Conservation (phyloP, 1,139 yeast genomes). For the Starmera stellimalicola region DNA sequence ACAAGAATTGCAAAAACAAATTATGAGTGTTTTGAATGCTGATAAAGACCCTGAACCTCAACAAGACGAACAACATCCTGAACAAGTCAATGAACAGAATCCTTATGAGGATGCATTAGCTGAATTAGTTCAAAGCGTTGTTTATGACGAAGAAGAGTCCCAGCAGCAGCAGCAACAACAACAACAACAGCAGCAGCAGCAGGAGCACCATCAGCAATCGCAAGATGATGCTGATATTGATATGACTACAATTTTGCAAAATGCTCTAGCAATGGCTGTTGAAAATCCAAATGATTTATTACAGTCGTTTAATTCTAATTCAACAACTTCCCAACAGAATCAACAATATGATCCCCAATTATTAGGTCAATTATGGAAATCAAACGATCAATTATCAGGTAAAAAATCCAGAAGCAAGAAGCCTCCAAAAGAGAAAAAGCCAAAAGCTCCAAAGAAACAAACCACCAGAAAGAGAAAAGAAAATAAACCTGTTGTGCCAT, state of each 20-base stretch:
- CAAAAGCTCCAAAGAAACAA: slow-evolving; percentile 17
- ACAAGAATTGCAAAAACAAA: slow-evolving; percentile 15
- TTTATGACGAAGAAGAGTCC: slow-evolving; percentile 18
- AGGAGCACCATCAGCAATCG: background rate
- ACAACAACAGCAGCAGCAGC: slow-evolving; percentile 2
- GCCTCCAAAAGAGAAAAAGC: slow-evolving; percentile 17
- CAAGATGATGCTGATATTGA: slow-evolving; percentile 33
- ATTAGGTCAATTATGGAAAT: slow-evolving; percentile 10
- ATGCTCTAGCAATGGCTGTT: slow-evolving; percentile 65
- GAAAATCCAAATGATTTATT: slow-evolving; percentile 51
- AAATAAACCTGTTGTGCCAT: slow-evolving; percentile 12
- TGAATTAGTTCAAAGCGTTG: slow-evolving; percentile 30
- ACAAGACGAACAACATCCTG: slow-evolving; percentile 1
- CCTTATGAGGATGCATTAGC: slow-evolving; percentile 24
- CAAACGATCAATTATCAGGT: slow-evolving; percentile 13
- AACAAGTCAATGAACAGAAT: slow-evolving; percentile 10
- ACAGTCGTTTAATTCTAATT: slow-evolving; percentile 36
- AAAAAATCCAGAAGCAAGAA: slow-evolving; percentile 18
- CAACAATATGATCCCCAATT: slow-evolving; percentile 5
- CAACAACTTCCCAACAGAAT: slow-evolving; percentile 7
- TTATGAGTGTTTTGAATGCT: slow-evolving; percentile 13
- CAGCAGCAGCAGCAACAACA: slow-evolving; percentile 3
- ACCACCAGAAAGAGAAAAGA: slow-evolving; percentile 15
- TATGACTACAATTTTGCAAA: slow-evolving; percentile 61
- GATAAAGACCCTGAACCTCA: background rate